A percentile compares a stretch with the other conserved stretches of the same genome.
These are phyloP conservation scores for Spergularia azorica DNA, from an alignment of 179 eudicot genomes.

Conservation along the genomic window DNA sequence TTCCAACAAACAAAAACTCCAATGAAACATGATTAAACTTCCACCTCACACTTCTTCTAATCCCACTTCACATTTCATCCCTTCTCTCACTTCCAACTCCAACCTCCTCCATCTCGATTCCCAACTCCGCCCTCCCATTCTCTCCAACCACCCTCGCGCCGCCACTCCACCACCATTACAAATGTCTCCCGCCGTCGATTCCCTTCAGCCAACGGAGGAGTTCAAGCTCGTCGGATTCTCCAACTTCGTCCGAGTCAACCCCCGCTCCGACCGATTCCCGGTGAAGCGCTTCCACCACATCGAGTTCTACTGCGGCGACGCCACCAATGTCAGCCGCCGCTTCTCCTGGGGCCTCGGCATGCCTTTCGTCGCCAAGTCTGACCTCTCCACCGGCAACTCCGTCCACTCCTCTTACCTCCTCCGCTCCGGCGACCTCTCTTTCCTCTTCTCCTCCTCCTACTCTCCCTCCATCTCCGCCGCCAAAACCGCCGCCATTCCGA, in stretches of 20 bases:
- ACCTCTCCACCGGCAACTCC: conserved; percentile 83
- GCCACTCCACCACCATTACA: too few species aligned
- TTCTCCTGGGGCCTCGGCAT: conserved; percentile 89
- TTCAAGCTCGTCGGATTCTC: conserved; percentile 61
- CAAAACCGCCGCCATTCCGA: conserved; percentile 45
- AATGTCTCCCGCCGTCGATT: conserved; percentile 4
- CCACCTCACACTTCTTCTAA: not conserved
- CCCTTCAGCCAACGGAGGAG: not conserved
- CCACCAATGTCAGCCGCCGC: conserved; percentile 69
- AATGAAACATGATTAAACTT: not conserved
- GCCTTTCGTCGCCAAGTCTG: conserved; percentile 78
- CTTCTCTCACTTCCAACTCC: not conserved
- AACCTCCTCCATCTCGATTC: not conserved
- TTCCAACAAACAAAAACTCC: too few species aligned
- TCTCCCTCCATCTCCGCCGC: conserved; percentile 47
- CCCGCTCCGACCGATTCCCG: conserved; percentile 55
- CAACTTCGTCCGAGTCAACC: conserved; percentile 63
- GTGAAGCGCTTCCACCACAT: conserved; percentile 72
- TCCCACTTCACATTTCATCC: not conserved
- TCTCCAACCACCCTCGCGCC: not conserved
- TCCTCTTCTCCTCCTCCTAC: conserved; percentile 82
- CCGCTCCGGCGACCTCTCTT: conserved; percentile 52
- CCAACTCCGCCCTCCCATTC: not conserved
- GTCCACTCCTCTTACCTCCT: conserved; percentile 77
- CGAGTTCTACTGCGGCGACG: conserved; percentile 76